phyloP scores from a whole-genome alignment of 2,329 filamentous ascomycete species.

The Pleurostoma richardsiae region DNA sequence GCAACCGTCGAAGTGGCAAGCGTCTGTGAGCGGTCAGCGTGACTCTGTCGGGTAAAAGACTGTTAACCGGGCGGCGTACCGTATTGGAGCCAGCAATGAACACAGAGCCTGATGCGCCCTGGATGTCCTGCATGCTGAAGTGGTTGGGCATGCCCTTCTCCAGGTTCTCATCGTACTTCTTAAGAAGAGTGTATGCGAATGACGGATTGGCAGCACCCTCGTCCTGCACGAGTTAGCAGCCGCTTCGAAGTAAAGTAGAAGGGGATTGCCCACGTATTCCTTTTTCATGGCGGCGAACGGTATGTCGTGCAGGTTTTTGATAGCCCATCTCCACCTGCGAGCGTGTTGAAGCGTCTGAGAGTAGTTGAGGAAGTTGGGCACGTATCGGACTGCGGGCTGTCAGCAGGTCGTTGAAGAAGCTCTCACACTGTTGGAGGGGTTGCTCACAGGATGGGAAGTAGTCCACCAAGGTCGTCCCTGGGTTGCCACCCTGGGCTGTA shows the following conservation, averaged over 20 bases:
- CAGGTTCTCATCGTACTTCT: background rate
- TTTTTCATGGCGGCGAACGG: background rate
- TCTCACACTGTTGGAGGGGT: background rate
- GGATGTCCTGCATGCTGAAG: background rate
- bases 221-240: background rate
- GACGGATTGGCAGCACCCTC: background rate
- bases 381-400: conserved; percentile 9
- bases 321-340: conserved; percentile 12
- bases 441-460: conserved; percentile 9
- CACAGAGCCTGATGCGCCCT: background rate
- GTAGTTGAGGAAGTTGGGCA: conserved; percentile 12
- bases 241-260: background rate
- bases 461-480: conserved; percentile 12
- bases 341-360: conserved; percentile 12
- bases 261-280: background rate
- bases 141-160: background rate
- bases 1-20: conserved; percentile 11
- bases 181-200: background rate
- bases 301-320: conserved; percentile 13
- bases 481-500: conserved; percentile 12
- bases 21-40: background rate
- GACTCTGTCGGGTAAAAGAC: background rate
- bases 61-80: background rate
- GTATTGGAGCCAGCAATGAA: background rate
- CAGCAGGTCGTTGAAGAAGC: background rate